phyloP scores from a whole-genome alignment of 495 filamentous ascomycete species.

The Pyronema omphalodes region DNA sequence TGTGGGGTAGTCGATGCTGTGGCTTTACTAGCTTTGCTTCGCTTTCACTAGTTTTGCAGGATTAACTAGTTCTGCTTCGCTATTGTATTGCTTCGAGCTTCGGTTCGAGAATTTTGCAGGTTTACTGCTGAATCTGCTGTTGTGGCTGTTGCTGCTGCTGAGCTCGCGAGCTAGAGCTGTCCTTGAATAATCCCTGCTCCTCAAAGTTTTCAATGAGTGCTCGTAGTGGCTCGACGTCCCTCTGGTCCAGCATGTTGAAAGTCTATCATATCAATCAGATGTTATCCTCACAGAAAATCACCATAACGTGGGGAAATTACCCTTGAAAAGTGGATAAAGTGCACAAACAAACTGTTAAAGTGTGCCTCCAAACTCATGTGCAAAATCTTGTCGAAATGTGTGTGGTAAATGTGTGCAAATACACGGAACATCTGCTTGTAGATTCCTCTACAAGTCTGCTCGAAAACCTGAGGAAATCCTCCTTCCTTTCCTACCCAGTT shows the following conservation, averaged over 20 bases:
- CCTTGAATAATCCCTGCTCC: constrained; percentile 23
- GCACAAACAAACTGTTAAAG: constrained; percentile 61
- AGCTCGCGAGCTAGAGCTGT: constrained; percentile 5
- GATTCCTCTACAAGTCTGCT: constrained; percentile 51
- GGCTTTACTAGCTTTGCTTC: too few relatives aligned
- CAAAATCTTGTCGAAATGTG: constrained; percentile 46
- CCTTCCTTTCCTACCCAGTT: constrained; percentile 58
- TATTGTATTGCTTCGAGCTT: too few relatives aligned
- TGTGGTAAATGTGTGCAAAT: constrained; percentile 55
- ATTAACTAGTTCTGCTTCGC: too few relatives aligned
- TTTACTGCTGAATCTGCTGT: neutral
- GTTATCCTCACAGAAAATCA: neutral
- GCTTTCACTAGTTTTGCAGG: too few relatives aligned
- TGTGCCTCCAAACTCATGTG: constrained; percentile 47
- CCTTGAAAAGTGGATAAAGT: constrained; percentile 49
- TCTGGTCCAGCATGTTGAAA: constrained; percentile 45
- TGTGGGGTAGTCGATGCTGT: too few relatives aligned
- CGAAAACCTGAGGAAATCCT: constrained; percentile 56
- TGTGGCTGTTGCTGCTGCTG: constrained; percentile 1
- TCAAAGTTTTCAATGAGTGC: constrained; percentile 47
- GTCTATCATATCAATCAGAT: constrained; percentile 30
- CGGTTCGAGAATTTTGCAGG: too few relatives aligned
- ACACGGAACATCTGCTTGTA: constrained; percentile 71
- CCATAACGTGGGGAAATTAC: constrained; percentile 6
- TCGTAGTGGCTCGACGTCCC: constrained; percentile 61